Conservation (phyloP, 129 eudicot genomes). For the Flaveria trinervia region DNA sequence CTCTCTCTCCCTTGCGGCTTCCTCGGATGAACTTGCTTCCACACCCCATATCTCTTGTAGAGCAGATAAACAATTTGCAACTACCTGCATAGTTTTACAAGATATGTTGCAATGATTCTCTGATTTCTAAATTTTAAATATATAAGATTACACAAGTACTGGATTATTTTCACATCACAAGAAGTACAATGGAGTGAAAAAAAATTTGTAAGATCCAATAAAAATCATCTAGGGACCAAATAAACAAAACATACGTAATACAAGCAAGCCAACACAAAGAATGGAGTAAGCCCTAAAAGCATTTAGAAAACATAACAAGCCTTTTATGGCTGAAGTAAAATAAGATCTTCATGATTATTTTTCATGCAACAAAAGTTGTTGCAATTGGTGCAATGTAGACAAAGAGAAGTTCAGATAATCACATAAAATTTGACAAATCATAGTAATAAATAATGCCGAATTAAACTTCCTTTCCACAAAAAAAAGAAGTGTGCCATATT, state of each 20-base stretch:
- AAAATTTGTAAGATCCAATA: neutral
- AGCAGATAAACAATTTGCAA: conserved; percentile 83
- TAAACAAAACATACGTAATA: neutral
- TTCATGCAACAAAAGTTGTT: neutral
- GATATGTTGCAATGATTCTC: neutral
- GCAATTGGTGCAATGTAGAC: neutral
- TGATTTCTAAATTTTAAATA: neutral
- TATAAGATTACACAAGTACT: neutral
- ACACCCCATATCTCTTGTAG: conserved; percentile 92
- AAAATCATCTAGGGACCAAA: neutral
- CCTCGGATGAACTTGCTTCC: conserved; percentile 88
- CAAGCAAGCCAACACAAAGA: conserved; percentile 10
- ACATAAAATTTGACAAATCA: neutral
- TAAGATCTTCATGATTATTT: neutral
- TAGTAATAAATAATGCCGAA: neutral
- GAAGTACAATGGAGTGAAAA: neutral
- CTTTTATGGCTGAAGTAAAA: neutral
- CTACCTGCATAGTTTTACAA: conserved; percentile 57
- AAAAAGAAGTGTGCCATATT: neutral
- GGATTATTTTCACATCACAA: neutral
- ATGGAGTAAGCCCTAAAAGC: conserved; percentile 7
- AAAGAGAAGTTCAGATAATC: neutral
- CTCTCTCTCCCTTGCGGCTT: conserved; percentile 86
- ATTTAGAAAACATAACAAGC: neutral
- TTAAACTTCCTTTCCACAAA: neutral